These are phyloP conservation scores for Paraglomus occultum DNA, from an alignment of 192 early-diverging fungal species.

Conservation along the genomic window DNA sequence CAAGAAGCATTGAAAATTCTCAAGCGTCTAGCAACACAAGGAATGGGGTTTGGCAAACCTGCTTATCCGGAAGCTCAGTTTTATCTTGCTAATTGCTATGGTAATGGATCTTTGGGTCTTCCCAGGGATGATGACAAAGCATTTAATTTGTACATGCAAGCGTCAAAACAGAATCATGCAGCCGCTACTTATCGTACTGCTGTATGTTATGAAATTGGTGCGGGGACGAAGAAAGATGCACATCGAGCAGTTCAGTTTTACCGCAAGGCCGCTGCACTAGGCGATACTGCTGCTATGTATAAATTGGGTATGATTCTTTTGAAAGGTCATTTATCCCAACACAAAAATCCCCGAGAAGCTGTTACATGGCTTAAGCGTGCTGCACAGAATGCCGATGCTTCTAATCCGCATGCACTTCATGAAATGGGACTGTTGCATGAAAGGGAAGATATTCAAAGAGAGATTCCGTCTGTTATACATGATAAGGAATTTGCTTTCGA, in stretches of 20 bases:
- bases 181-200: constrained; percentile 91
- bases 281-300: constrained; percentile 96
- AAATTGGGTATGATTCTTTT: constrained; percentile 92
- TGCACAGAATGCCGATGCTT: constrained; percentile 83
- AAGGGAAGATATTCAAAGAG: constrained; percentile 53
- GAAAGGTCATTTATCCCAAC: constrained; percentile 77
- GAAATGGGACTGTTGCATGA: constrained; percentile 90
- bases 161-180: constrained; percentile 89
- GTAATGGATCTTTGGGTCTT: constrained; percentile 78
- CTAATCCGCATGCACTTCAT: constrained; percentile 90
- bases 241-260: constrained; percentile 86
- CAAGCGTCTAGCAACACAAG: constrained; percentile 75
- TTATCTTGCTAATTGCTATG: constrained; percentile 87
- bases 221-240: constrained; percentile 86
- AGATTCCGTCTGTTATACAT: constrained; percentile 66
- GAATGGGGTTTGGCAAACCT: constrained; percentile 63
- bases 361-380: constrained; percentile 94
- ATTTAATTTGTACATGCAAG: constrained; percentile 88
- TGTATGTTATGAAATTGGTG: constrained; percentile 94
- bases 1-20: constrained; percentile 83
- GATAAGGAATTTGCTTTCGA: constrained; percentile 90
- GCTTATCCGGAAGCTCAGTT: constrained; percentile 90
- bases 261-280: constrained; percentile 85
- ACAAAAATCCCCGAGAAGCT: constrained; percentile 82
- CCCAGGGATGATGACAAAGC: constrained; percentile 83